These are phyloP conservation scores for Spathaspora passalidarum DNA, from an alignment of 805 yeast species.

Conservation along the genomic window DNA sequence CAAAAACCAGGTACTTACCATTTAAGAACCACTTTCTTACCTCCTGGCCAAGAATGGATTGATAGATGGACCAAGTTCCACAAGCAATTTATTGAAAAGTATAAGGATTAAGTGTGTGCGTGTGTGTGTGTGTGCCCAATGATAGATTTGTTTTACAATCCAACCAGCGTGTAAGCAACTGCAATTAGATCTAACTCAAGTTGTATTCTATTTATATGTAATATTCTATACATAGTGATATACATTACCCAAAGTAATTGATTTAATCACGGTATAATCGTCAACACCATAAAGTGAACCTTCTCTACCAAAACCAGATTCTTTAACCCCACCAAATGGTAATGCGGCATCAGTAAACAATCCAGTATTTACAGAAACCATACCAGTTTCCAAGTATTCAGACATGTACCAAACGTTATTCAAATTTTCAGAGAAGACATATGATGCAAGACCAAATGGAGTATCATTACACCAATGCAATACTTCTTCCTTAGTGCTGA, in stretches of 20 bases:
- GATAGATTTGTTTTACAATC: too few relatives aligned
- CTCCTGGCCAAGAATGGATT: constrained; percentile 93
- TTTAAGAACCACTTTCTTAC: constrained; percentile 92
- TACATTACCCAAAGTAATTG: constrained; percentile 48
- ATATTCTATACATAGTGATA: constrained; percentile 12
- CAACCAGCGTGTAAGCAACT: too few relatives aligned
- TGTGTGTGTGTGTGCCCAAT: too few relatives aligned
- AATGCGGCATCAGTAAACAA: constrained; percentile 55
- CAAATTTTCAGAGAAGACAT: constrained; percentile 52
- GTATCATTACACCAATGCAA: constrained; percentile 52
- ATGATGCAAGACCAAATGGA: constrained; percentile 57
- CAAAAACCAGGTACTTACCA: constrained; percentile 88
- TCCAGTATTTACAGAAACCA: constrained; percentile 63
- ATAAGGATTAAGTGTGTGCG: constrained; percentile 29
- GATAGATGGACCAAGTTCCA: constrained; percentile 78
- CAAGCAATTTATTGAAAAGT: constrained; percentile 59
- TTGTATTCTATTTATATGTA: background rate
- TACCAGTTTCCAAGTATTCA: constrained; percentile 60
- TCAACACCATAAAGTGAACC: constrained; percentile 75
- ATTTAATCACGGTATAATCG: constrained; percentile 62
- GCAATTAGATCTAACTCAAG: too few relatives aligned
- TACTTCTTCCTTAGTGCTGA: constrained; percentile 53
- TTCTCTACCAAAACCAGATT: constrained; percentile 80
- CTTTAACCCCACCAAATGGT: constrained; percentile 77
- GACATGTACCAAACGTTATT: constrained; percentile 50